phyloP scores from a whole-genome alignment of 805 yeast species.

The Brettanomyces nanus region DNA sequence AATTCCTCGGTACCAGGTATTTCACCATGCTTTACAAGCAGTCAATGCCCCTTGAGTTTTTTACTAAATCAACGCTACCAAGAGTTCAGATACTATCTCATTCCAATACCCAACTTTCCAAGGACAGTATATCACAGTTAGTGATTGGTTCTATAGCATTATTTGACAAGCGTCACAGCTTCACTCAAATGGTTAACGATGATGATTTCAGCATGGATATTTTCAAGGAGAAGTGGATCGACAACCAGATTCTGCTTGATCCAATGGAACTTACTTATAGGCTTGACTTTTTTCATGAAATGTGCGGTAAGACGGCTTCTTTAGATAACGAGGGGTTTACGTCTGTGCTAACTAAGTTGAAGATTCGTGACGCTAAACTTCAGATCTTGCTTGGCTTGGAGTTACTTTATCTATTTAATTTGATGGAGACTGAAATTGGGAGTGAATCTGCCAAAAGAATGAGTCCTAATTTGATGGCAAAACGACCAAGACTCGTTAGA shows the following conservation, averaged over 20 bases:
- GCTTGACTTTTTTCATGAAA: conserved; percentile 1
- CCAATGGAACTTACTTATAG: conserved; percentile 4
- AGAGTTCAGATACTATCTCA: conserved; percentile 21
- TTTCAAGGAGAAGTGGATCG: conserved; percentile 3
- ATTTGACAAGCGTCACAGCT: conserved; percentile 15
- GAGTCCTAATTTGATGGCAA: neutral
- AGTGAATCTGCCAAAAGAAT: conserved; percentile 1
- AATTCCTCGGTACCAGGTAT: conserved; percentile 21
- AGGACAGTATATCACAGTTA: conserved; percentile 13
- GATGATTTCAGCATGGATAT: neutral
- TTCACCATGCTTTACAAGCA: conserved; percentile 19
- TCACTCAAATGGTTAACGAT: neutral
- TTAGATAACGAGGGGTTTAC: neutral
- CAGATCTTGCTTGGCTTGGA: conserved; percentile 24
- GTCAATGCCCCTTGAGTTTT: conserved; percentile 21
- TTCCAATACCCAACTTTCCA: conserved; percentile 14
- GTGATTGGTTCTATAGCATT: conserved; percentile 12
- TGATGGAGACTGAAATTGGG: neutral
- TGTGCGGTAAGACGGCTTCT: neutral
- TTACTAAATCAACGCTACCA: conserved; percentile 25
- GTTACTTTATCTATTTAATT: conserved; percentile 13
- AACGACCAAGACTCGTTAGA: neutral
- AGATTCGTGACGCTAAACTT: conserved; percentile 21
- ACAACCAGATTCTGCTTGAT: neutral
- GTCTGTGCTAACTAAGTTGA: conserved; percentile 9